Base-by-base conservation (phyloP, 345 rosid genomes). In the Noccaea caerulescens region DNA sequence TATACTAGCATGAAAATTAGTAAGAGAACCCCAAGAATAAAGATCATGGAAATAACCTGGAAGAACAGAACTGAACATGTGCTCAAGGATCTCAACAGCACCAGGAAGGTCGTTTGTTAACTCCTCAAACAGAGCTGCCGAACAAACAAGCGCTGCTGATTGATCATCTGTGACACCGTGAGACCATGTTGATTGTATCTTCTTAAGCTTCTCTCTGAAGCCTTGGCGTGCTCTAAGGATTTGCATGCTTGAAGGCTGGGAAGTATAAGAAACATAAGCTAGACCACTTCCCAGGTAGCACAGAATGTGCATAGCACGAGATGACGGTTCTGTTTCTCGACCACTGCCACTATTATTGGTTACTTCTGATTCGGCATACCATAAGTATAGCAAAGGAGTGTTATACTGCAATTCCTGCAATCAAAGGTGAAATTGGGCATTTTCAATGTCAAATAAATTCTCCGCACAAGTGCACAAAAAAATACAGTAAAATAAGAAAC, bases 291-390 rank as follows among this genome's bases (percentile, higher is more conserved):
- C 97, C 32, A 91, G 80, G 82, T 89, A 89, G 63, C 84, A 81
- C 42, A 91, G 80, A 68, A 91, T 83, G 71, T 91, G 93, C 74
- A 87, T 32, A 36, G 87, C 92, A 18, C 98, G 93, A 70, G 73
- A 77, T 11, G 79, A 69, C 38, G 85, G 82, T 72, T 91, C 91
- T 51, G 72, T 58, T 69, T 89, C 93, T 45, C 34, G 66, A 60
- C 53, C 61, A 50, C 75, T 62, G 16, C 54, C 74, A 76, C 57
- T 42, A 71, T 39, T 57, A 66, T 77, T 70, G 18, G 78, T 81
- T 58, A 91, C 84, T 81, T 94, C 99, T 7, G 80, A 80, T 82
- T 91, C 91, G 2, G 97, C 97, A 66, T 94, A 94, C 99, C 97
- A 94, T 67, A 89, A 76, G 76, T 85, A 85, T 72, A 91, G 76